Evolutionary conservation across 495 filamentous ascomycete species (phyloP).

Genomic region (Tuber indicum): DNA sequence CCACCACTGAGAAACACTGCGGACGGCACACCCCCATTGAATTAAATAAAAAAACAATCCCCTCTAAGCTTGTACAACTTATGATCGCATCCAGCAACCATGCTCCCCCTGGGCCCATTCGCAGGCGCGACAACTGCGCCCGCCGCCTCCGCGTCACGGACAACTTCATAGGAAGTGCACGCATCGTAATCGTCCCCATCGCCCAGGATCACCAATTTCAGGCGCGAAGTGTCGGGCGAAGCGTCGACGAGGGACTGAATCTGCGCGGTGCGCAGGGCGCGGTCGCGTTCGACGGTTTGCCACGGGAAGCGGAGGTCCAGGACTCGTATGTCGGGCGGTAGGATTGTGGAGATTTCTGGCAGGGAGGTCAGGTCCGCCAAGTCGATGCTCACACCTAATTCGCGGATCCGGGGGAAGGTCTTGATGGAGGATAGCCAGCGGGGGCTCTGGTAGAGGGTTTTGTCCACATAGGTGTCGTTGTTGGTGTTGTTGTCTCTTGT

Average conservation of each 20-base stretch:
- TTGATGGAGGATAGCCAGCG: background rate
- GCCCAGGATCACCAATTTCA: background rate
- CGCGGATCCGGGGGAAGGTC: background rate
- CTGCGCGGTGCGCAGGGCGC: background rate
- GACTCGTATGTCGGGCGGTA: background rate
- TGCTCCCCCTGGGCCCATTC: background rate
- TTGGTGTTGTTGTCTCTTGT: background rate
- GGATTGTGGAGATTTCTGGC: background rate
- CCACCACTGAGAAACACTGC: background rate
- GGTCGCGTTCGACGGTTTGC: background rate
- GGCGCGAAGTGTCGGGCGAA: background rate
- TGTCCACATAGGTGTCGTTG: background rate
- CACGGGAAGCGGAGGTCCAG: background rate
- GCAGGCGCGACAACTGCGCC: background rate
- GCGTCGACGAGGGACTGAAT: background rate
- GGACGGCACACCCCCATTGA: background rate
- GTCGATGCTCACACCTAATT: slow-evolving; percentile 1
- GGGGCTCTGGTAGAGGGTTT: slow-evolving; percentile 3
- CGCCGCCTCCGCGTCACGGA: background rate
- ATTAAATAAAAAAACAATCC: slow-evolving; percentile 2
- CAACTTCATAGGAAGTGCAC: background rate
- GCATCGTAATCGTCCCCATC: slow-evolving; percentile 1
- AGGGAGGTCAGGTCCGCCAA: background rate
- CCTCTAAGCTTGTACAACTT: slow-evolving; percentile 5
- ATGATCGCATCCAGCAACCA: slow-evolving; percentile 1